Evolutionary conservation across 73 alveolate genomes (phyloP).

Genomic region (Strombidium stylifer): DNA sequence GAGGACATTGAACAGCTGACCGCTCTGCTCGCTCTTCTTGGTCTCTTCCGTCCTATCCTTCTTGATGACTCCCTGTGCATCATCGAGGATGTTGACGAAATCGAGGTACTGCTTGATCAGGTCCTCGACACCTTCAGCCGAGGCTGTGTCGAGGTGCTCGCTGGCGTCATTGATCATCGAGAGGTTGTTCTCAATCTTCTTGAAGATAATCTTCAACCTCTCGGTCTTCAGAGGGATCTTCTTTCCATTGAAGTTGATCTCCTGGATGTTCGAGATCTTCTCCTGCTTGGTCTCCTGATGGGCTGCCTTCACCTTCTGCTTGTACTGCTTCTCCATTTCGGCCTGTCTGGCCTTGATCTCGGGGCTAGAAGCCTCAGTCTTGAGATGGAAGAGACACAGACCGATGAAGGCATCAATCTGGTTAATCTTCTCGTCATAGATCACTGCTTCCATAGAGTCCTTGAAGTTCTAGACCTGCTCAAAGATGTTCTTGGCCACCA

Average conservation of each 20-base stretch:
- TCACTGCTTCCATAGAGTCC: constrained; percentile 82
- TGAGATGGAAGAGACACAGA: constrained; percentile 74
- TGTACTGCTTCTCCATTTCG: constrained; percentile 65
- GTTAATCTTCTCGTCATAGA: constrained; percentile 77
- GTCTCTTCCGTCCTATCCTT: constrained; percentile 78
- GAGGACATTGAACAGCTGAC: constrained; percentile 64
- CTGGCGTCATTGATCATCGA: constrained; percentile 59
- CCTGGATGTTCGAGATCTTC: constrained; percentile 61
- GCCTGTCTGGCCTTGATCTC: constrained; percentile 1
- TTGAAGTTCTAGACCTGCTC: constrained; percentile 71
- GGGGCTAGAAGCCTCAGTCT: not conserved
- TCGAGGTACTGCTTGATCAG: constrained; percentile 44
- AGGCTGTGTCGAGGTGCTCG: constrained; percentile 51
- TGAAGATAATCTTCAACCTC: constrained; percentile 65
- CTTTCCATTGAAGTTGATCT: constrained; percentile 67
- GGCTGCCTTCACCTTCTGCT: constrained; percentile 64
- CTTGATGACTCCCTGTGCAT: constrained; percentile 61
- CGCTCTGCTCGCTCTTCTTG: constrained; percentile 73
- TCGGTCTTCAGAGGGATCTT: constrained; percentile 82
- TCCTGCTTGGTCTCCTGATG: constrained; percentile 60
- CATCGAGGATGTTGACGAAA: constrained; percentile 68
- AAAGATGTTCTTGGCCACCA: constrained; percentile 68
- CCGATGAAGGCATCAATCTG: constrained; percentile 76
- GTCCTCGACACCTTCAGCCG: constrained; percentile 20
- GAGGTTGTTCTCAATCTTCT: constrained; percentile 60